These are phyloP conservation scores for Cercophora samala DNA, from an alignment of 495 filamentous ascomycete species.

Conservation along the genomic window DNA sequence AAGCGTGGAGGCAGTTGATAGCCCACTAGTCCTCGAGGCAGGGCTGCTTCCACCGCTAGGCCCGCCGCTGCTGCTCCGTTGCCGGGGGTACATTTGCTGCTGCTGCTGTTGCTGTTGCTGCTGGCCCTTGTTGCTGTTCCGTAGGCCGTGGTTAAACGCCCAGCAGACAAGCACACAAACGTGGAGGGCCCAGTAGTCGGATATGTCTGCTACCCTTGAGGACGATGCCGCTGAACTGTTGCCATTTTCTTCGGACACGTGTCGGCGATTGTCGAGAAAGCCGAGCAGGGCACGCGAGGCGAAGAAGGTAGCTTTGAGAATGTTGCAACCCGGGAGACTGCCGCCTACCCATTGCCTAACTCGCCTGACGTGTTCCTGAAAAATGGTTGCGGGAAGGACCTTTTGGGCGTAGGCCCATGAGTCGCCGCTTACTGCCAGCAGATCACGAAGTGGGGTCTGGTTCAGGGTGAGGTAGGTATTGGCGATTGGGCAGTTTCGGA, in stretches of 20 bases:
- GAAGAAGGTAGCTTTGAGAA: slow-evolving; percentile 30
- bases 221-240: not conserved
- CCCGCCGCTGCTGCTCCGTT: slow-evolving; percentile 47
- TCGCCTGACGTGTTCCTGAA: slow-evolving; percentile 38
- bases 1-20: slow-evolving; percentile 28
- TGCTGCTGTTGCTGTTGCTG: slow-evolving; percentile 37
- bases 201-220: slow-evolving; percentile 32
- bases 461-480: slow-evolving; percentile 49
- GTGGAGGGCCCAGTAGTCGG: slow-evolving; percentile 49
- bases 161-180: slow-evolving; percentile 49
- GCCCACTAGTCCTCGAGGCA: slow-evolving; percentile 42
- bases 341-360: slow-evolving; percentile 37
- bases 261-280: slow-evolving; percentile 22
- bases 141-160: slow-evolving; percentile 45
- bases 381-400: slow-evolving; percentile 34
- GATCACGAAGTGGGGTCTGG: slow-evolving; percentile 46
- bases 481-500: slow-evolving; percentile 37
- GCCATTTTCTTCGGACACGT: slow-evolving; percentile 14
- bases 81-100: slow-evolving; percentile 18
- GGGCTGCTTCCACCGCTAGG: slow-evolving; percentile 58
- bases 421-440: slow-evolving; percentile 48
- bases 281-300: slow-evolving; percentile 34
- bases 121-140: slow-evolving; percentile 60
- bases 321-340: slow-evolving; percentile 18
- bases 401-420: slow-evolving; percentile 49